phyloP scores from a whole-genome alignment of 163 green algal species.

The Prototheca cutis region DNA sequence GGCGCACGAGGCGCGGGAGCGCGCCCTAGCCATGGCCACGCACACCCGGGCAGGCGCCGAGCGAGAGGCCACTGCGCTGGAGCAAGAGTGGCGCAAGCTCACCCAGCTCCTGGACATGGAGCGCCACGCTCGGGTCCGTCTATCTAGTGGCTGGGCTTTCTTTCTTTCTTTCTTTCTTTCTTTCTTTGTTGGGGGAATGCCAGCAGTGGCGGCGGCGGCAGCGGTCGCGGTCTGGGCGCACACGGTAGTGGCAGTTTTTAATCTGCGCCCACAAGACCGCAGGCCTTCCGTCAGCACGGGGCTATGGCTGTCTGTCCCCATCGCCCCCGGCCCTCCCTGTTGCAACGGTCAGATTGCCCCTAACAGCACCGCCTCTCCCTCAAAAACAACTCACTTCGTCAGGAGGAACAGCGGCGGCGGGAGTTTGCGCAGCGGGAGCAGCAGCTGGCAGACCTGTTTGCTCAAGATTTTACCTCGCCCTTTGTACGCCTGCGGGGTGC shows the following conservation, averaged over 20 bases:
- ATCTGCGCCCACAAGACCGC: too few species aligned
- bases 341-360: too few species aligned
- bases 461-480: constrained; percentile 16
- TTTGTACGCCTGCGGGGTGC: background rate
- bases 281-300: too few species aligned
- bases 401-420: constrained; percentile 21
- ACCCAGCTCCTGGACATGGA: constrained; percentile 75
- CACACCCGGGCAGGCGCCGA: constrained; percentile 64
- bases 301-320: too few species aligned
- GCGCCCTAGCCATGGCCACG: constrained; percentile 63
- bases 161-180: too few species aligned
- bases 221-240: too few species aligned
- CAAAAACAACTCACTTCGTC: too few species aligned
- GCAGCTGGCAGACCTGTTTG: constrained; percentile 57
- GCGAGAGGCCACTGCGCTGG: constrained; percentile 64
- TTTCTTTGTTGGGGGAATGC: too few species aligned
- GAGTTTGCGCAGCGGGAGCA: constrained; percentile 61
- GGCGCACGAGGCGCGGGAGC: constrained; percentile 61
- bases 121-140: constrained; percentile 15
- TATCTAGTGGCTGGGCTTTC: too few species aligned
- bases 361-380: too few species aligned
- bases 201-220: background rate
- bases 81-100: constrained; percentile 78
- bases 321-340: too few species aligned
- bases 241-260: too few species aligned